phyloP scores from a whole-genome alignment of 2,329 filamentous ascomycete genomes.

The Cadophora luteo-olivacea region DNA sequence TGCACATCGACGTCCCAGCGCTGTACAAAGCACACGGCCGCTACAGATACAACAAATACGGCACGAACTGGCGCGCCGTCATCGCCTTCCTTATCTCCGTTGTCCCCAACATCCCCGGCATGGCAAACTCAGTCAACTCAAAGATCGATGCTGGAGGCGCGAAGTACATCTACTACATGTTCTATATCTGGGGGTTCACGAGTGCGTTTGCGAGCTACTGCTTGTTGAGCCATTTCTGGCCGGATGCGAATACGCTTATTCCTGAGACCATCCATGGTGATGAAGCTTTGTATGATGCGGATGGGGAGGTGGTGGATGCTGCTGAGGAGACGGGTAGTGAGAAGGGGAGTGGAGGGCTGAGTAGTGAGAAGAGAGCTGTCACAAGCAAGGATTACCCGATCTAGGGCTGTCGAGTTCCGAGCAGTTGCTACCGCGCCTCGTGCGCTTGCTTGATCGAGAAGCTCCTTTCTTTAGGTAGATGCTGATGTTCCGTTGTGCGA shows the following conservation, averaged over 20 bases:
- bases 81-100: constrained; percentile 38
- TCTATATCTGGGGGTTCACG: constrained; percentile 48
- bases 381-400: constrained; percentile 18
- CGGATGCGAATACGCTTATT: constrained; percentile 43
- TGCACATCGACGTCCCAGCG: constrained; percentile 45
- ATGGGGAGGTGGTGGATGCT: constrained; percentile 25
- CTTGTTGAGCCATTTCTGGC: constrained; percentile 44
- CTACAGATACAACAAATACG: constrained; percentile 39
- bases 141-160: constrained; percentile 42
- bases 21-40: constrained; percentile 42
- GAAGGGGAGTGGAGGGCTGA: neutral
- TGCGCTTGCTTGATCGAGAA: neutral
- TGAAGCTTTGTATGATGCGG: constrained; percentile 20
- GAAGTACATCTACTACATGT: constrained; percentile 46
- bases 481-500: neutral
- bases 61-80: constrained; percentile 39
- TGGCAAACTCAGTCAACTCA: constrained; percentile 37
- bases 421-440: no score
- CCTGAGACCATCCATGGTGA: constrained; percentile 44
- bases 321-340: constrained; percentile 32
- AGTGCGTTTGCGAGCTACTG: constrained; percentile 46
- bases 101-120: constrained; percentile 39
- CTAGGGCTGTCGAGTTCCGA: no score
- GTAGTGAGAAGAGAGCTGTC: constrained; percentile 30
- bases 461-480: neutral